Percentiles rank a stretch among this genome's conserved stretches.
Conservation (phyloP, 208 protist genomes). For the Trypanosoma vivax region DNA sequence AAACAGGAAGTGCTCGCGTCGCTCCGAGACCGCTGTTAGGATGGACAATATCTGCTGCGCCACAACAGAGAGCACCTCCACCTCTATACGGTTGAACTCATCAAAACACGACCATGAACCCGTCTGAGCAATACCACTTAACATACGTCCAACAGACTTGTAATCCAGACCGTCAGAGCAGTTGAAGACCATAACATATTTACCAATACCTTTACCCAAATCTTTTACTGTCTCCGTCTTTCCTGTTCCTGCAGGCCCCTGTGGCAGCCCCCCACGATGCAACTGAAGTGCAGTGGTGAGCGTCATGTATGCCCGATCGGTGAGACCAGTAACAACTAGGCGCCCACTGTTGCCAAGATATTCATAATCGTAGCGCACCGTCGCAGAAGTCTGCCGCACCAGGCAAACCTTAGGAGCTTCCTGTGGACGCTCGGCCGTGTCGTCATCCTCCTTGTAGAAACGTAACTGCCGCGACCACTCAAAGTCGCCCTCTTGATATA, state of each 20-base stretch:
- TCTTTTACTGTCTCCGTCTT: conserved; percentile 99
- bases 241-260: conserved; percentile 97
- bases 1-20: conserved; percentile 85
- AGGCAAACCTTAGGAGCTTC: conserved; percentile 62
- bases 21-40: conserved; percentile 80
- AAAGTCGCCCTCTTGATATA: conserved; percentile 89
- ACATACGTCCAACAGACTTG: conserved; percentile 93
- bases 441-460: conserved; percentile 91
- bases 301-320: conserved; percentile 97
- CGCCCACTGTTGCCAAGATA: conserved; percentile 96
- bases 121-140: conserved; percentile 96
- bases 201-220: conserved; percentile 95
- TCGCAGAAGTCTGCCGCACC: conserved; percentile 90
- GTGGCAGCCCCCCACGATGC: conserved; percentile 87
- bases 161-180: conserved; percentile 97
- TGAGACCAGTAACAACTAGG: conserved; percentile 97
- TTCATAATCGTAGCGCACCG: conserved; percentile 95
- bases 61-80: conserved; percentile 98
- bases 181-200: conserved; percentile 98
- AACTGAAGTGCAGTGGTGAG: conserved; percentile 96
- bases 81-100: conserved; percentile 98
- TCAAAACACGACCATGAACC: conserved; percentile 98
- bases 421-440: conserved; percentile 23
- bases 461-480: conserved; percentile 96
- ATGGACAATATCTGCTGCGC: conserved; percentile 97